Base-by-base conservation (phyloP, 495 filamentous ascomycete species). In the Geopyxis carbonaria region DNA sequence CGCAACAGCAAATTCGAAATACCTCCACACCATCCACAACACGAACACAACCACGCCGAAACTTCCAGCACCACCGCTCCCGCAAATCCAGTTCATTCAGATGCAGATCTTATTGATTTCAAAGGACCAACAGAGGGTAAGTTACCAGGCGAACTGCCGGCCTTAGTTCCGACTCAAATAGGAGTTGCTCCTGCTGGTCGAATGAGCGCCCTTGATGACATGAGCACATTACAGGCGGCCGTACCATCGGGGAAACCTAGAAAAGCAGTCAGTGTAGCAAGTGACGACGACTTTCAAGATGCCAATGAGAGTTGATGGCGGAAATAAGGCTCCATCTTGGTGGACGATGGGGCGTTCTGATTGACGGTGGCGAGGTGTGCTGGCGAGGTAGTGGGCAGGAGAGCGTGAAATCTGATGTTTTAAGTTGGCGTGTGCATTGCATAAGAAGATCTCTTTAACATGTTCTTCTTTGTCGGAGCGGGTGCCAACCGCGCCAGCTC, bases 1-100 rank as follows among this genome's bases (percentile, higher is more conserved):
- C 46, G 44, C 22, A 61, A 44, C 29, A 51, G 40, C 15, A 55
- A 42, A 40, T 57, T 50, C 22, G 44, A 51, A 25, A 57, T 57
- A 16, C 53, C 45, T 14, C 54, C 50, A 11, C 45, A 57, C 24
- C 53, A 57, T 20, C 33, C 52, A 9, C 50, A 55, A 33, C 14
- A 13, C 21, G 41, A 22, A n/a, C n/a, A n/a, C n/a, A 33, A 43
- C 20, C 16, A n/a, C 29, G 7, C 40, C 14, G 8, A 20, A 42
- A 33, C 48, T 15, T 11, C 5, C 43, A 21, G 40, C 13, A 52
- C 46, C 19, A 4, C 14, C 14, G 19, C 34, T 8, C 34, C 15
- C 9, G 9, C 19, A 22, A 7, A 22, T 14, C 5, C 19, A 6
- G 14, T 5, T 22, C 5, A 9, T 10, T 10, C 5, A 21, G 34